Percentiles rank a stretch among this genome's conserved stretches.
Evolutionary conservation across 495 filamentous ascomycete genomes (phyloP).

Genomic region (Aspergillus taichungensis): DNA sequence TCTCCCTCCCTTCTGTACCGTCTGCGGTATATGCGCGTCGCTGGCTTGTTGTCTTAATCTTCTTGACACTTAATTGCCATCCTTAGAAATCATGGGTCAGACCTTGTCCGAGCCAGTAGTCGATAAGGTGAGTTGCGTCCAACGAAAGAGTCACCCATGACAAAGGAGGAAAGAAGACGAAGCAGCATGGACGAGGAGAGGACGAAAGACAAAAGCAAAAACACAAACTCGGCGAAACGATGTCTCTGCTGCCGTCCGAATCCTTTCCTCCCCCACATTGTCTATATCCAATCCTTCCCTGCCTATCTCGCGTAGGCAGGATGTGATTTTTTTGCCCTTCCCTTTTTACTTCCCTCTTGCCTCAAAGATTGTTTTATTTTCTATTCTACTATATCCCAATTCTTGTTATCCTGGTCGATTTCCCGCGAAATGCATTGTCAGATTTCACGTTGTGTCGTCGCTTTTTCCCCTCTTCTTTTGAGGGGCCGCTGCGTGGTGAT

Average conservation of each 20-base stretch:
- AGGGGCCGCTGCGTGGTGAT: constrained; percentile 9
- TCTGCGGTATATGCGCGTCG: constrained; percentile 6
- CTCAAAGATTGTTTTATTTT: not conserved
- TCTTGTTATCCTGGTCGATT: not conserved
- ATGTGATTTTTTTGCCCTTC: not conserved
- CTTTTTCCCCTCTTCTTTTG: constrained; percentile 2
- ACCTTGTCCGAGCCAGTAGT: constrained; percentile 98
- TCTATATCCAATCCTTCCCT: constrained; percentile 12
- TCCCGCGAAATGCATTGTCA: not conserved
- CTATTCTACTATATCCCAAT: not conserved
- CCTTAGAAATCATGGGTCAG: constrained; percentile 70
- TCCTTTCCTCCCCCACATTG: constrained; percentile 25
- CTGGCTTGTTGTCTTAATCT: not conserved
- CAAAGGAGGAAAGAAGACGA: too few relatives aligned
- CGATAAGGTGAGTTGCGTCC: constrained; percentile 71
- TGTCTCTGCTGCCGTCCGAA: constrained; percentile 12
- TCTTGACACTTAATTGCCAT: constrained; percentile 7
- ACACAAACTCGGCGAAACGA: constrained; percentile 15
- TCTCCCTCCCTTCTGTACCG: not conserved
- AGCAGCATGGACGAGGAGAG: too few relatives aligned
- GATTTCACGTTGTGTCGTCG: constrained; percentile 1
- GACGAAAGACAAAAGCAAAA: too few relatives aligned
- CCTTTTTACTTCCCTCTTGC: not conserved
- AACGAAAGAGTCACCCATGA: too few relatives aligned
- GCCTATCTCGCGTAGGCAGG: not conserved